These are phyloP conservation scores for Ambispora gerdemannii DNA, from an alignment of 192 early-diverging fungal genomes.

Conservation along the genomic window DNA sequence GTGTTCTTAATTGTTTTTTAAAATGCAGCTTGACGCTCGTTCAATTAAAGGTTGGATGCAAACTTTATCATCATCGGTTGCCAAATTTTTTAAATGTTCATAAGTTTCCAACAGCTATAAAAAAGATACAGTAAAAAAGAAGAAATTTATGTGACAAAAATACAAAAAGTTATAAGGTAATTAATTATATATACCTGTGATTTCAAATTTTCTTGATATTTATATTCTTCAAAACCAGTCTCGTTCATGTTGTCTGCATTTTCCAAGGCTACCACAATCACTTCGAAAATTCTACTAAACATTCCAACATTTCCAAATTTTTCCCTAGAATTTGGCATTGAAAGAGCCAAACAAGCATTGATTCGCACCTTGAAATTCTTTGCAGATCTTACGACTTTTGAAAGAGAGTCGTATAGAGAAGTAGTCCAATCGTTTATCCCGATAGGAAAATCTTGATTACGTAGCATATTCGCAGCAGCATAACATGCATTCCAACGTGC, in stretches of 20 bases:
- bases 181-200: slow-evolving; percentile 6
- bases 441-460: slow-evolving; percentile 54
- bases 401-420: slow-evolving; percentile 52
- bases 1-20: background rate
- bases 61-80: background rate
- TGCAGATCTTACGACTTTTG: slow-evolving; percentile 47
- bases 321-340: slow-evolving; percentile 34
- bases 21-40: background rate
- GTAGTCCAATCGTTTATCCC: slow-evolving; percentile 48
- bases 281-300: slow-evolving; percentile 34
- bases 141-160: background rate
- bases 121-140: background rate
- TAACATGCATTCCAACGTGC: slow-evolving; percentile 80
- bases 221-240: slow-evolving; percentile 22
- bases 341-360: slow-evolving; percentile 56
- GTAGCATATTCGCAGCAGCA: slow-evolving; percentile 61
- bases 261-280: slow-evolving; percentile 34
- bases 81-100: slow-evolving; percentile 9
- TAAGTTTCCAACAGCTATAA: slow-evolving; percentile 12
- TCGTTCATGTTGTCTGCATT: slow-evolving; percentile 33
- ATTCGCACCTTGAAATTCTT: slow-evolving; percentile 82
- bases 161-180: background rate
- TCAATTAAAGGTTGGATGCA: slow-evolving; percentile 11
- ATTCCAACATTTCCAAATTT: slow-evolving; percentile 44
- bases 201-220: slow-evolving; percentile 31